Evolutionary conservation across 768 basidiomycete species (phyloP), one percentile per base, ranked within the genome.

Genomic region (Mycena latifolia): DNA sequence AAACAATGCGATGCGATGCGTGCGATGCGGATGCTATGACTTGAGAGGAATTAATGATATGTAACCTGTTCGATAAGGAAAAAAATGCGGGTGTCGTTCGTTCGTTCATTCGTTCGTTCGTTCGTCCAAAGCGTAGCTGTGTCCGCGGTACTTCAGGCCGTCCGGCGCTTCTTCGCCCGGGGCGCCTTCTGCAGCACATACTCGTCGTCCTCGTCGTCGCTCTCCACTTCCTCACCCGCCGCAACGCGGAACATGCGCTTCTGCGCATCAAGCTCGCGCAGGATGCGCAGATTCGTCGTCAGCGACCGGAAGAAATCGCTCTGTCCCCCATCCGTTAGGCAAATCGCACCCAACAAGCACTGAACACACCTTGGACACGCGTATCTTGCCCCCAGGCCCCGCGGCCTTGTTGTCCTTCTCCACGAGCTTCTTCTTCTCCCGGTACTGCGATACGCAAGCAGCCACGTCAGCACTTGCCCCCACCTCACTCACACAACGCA

Each of bases 291-390:
- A 64, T 86, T 83, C n/a, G 77, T 59, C 12, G 83, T 79, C 53
- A 93, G 77, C 5, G 87, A 86, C 73, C 86, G 92, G 71, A 90
- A 81, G 71, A 93, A 93, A 29, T 91, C 89, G 70, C 80, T 89
- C 92, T 93, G 55, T 29, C 35, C 53, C 24, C 15, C 15, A 33
- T 31, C 35, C 10, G 22, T 47, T n/a, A 57, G 18, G 8, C 50
- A 54, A 52, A 28, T 29, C 24, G 25, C 22, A 35, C 8, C 39
- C 18, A 12, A 47, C 27, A 41, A 47, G 33, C 56, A n/a, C 48
- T 24, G 6, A 24, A 63, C 82, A 62, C 56, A 91, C 92, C 86
- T 90, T 92, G 39, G 81, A 74, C 33, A 89, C 71, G 31, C 86
- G 85, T n/a, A 85, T 66, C 72, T 85, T 90, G 12, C 74, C 71